Percentiles rank a stretch among this genome's conserved stretches.
Evolutionary conservation across 371 early-diverging fungal genomes (phyloP).

Genomic region (Haplosporangium sp.): DNA sequence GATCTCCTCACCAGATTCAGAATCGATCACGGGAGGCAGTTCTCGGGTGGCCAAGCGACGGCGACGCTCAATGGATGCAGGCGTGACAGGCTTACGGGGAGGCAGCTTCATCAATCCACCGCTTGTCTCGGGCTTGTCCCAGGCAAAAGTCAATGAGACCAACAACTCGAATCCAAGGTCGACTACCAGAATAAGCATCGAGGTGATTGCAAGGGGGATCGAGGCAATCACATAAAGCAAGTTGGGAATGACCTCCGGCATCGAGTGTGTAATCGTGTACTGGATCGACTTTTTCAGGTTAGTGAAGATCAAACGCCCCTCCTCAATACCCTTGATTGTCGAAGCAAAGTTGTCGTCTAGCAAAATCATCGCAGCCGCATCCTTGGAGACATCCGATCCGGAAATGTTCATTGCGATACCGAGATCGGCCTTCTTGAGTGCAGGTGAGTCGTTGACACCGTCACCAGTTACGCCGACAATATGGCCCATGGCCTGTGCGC

Average conservation of each 20-base stretch:
- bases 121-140: constrained; percentile 86
- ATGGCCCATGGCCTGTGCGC: constrained; percentile 85
- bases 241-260: constrained; percentile 85
- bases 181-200: constrained; percentile 89
- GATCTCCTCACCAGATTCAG: constrained; percentile 62
- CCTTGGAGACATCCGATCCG: constrained; percentile 97
- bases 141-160: constrained; percentile 91
- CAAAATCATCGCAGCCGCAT: constrained; percentile 97
- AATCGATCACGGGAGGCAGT: constrained; percentile 60
- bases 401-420: constrained; percentile 97
- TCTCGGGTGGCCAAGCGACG: constrained; percentile 66
- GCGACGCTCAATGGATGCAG: constrained; percentile 73
- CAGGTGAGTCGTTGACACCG: constrained; percentile 95
- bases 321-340: constrained; percentile 88
- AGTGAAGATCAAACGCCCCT: constrained; percentile 94
- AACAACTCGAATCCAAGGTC: constrained; percentile 95
- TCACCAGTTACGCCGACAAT: constrained; percentile 96
- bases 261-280: constrained; percentile 93
- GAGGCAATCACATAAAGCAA: constrained; percentile 88
- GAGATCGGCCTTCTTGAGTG: constrained; percentile 95
- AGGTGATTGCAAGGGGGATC: constrained; percentile 84
- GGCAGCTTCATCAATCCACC: constrained; percentile 86
- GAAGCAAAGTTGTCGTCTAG: constrained; percentile 96
- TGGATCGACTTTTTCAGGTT: constrained; percentile 95
- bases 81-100: constrained; percentile 91